A percentile compares a stretch with the other conserved stretches of the same genome.
These are phyloP conservation scores for Colletotrichum noveboracense DNA, from an alignment of 2,329 filamentous ascomycete genomes.

Conservation along the genomic window DNA sequence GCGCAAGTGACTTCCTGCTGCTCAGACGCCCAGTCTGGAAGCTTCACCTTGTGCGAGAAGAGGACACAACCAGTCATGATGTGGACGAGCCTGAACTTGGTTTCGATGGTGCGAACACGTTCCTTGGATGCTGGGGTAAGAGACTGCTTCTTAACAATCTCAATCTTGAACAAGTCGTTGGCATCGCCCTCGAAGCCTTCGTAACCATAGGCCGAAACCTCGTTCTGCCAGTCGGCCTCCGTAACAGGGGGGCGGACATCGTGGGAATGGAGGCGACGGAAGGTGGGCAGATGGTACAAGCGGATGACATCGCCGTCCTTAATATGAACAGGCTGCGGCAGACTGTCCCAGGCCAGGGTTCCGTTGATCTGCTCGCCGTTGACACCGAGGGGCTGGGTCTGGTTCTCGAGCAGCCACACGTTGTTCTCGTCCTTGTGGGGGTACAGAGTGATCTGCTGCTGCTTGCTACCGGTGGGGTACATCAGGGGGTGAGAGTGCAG, in stretches of 20 bases:
- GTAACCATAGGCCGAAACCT: conserved; percentile 96
- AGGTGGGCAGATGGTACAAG: conserved; percentile 82
- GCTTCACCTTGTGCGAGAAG: conserved; percentile 99
- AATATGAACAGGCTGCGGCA: conserved; percentile 70
- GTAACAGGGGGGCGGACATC: conserved; percentile 87
- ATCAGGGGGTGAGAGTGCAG: conserved; percentile 96
- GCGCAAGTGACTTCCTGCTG: conserved; percentile 99
- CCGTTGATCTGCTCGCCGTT: conserved; percentile 81
- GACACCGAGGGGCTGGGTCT: conserved; percentile 84
- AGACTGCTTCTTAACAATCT: conserved; percentile 92
- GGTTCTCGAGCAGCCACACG: conserved; percentile 91
- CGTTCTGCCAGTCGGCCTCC: conserved; percentile 93
- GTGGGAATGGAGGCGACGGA: conserved; percentile 93
- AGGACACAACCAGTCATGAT: conserved; percentile 95
- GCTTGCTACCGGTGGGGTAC: conserved; percentile 97
- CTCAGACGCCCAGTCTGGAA: conserved; percentile 96
- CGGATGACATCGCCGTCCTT: conserved; percentile 81
- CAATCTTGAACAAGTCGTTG: conserved; percentile 93
- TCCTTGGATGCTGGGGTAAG: conserved; percentile 79
- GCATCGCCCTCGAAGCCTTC: conserved; percentile 97
- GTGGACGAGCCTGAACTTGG: conserved; percentile 94
- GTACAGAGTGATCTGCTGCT: conserved; percentile 98
- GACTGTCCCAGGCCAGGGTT: conserved; percentile 81
- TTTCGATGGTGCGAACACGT: conserved; percentile 89
- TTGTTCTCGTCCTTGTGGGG: conserved; percentile 99